phyloP scores from a whole-genome alignment of 345 rosid species.

The Citrus medica region DNA sequence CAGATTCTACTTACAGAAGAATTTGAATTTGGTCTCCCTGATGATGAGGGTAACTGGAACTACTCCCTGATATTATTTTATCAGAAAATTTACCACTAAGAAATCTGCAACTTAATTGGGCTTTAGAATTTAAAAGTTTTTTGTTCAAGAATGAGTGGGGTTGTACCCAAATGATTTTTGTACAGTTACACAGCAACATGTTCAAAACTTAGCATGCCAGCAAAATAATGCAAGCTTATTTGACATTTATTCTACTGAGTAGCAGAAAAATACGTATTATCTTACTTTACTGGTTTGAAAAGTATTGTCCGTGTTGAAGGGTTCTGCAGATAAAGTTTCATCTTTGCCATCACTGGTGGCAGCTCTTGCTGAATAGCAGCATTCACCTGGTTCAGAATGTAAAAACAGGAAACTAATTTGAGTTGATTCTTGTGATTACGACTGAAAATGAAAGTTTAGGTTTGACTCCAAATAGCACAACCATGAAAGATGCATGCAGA shows the following conservation, averaged over 20 bases:
- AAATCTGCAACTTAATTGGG: neutral
- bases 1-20: neutral
- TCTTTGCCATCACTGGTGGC: slow-evolving; percentile 67
- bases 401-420: slow-evolving; percentile 3
- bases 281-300: slow-evolving; percentile 90
- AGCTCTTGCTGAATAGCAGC: slow-evolving; percentile 72
- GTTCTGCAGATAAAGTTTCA: slow-evolving; percentile 91
- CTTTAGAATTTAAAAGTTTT: neutral
- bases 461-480: neutral
- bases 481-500: neutral
- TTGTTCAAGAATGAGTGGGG: neutral
- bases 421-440: neutral
- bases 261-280: neutral
- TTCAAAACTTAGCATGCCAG: neutral
- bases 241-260: neutral
- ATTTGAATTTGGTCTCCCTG: neutral
- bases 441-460: neutral
- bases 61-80: neutral
- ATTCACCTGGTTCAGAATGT: slow-evolving; percentile 50
- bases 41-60: neutral
- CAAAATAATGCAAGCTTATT: neutral
- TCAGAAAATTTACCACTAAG: neutral
- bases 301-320: slow-evolving; percentile 82
- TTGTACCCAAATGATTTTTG: neutral
- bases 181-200: neutral